Percentiles rank a stretch among this genome's conserved stretches.
Conservation (phyloP, 2,329 filamentous ascomycete species). For the Parastagonospora nodorum region DNA sequence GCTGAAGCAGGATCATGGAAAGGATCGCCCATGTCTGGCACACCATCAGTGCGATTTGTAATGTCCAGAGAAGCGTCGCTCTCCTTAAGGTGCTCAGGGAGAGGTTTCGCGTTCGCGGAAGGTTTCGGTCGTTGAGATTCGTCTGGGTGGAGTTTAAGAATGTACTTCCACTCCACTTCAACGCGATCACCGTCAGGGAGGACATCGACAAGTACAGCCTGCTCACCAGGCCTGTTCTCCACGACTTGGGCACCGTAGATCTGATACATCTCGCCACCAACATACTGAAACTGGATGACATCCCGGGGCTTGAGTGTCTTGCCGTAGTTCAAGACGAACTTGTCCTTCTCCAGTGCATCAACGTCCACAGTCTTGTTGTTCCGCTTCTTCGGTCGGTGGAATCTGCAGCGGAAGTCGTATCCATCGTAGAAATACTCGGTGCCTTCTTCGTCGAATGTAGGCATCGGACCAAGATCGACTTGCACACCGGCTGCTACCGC, state of each 20-base stretch:
- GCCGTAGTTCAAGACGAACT: conserved; percentile 71
- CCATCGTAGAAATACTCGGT: conserved; percentile 90
- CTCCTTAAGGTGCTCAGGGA: conserved; percentile 63
- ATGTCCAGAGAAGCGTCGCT: conserved; percentile 51
- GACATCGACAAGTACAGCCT: conserved; percentile 77
- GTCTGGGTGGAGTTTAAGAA: conserved; percentile 72
- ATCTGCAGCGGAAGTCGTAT: conserved; percentile 92
- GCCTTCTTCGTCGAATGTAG: conserved; percentile 86
- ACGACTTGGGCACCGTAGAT: conserved; percentile 90
- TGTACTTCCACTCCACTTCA: conserved; percentile 85
- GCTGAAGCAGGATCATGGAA: conserved; percentile 53
- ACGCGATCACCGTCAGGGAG: conserved; percentile 79
- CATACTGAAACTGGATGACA: conserved; percentile 84
- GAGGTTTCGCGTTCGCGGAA: conserved; percentile 71
- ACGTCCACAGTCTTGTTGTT: conserved; percentile 76
- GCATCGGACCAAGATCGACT: conserved; percentile 83
- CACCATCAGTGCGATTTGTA: conserved; percentile 55
- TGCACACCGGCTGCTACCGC: conserved; percentile 90
- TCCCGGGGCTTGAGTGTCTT: conserved; percentile 71
- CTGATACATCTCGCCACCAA: conserved; percentile 75
- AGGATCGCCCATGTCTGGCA: conserved; percentile 53
- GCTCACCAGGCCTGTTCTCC: conserved; percentile 78
- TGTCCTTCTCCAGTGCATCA: conserved; percentile 71
- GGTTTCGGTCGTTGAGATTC: conserved; percentile 77
- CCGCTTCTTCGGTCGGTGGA: conserved; percentile 89